Evolutionary conservation across 352 stramenopile species (phyloP), one percentile per base, ranked within the genome.

Genomic region (Phytophthora constricta): DNA sequence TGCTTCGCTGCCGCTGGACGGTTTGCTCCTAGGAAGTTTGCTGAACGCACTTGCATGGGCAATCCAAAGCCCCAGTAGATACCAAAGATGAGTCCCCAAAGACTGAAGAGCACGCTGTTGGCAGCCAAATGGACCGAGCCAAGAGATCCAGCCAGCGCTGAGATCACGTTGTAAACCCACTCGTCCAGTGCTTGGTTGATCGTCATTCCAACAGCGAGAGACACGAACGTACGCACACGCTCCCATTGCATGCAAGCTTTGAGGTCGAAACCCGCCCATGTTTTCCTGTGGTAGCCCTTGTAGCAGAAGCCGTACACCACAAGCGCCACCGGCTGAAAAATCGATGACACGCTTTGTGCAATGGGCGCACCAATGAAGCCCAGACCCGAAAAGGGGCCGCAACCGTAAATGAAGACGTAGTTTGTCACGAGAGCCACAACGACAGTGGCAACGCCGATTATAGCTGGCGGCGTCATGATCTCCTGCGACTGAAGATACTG

Each of bases 1-100:
- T 84, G 82, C 52, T 90, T 74, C 1, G 86, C 86, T 0, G 76
- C 69, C 37, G 79, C 73, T 0, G 86, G 86, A 3, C 82, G 80
- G 51, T 92, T 89, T 26, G 84, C 85, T 5, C 86, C 86, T 14
- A 95, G 62, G 34, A 91, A 93, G 60, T 95, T 95, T 39, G 86
- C 86, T 0, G 74, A 75, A 17, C 85, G 82, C 41, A 95, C 86
- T 63, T 95, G 86, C 39, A 86, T 92, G 16, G 86, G 83, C 22
- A 92, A 72, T 9, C 82, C 86, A 71, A 95, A 92, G 55, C 86
- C 86, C 86, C 86, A 95, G 63, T 91, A 95, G 51, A 95, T 74
- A 23, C 79, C 87, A 42, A 91, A 95, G 48, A 92, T 81, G 26
- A 95, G 77, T 0, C 84, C 84, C 87, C 87, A 95, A 23, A 95